Base-by-base conservation (phyloP, 2,329 filamentous ascomycete species). In the Calcarisporium arbuscula region DNA sequence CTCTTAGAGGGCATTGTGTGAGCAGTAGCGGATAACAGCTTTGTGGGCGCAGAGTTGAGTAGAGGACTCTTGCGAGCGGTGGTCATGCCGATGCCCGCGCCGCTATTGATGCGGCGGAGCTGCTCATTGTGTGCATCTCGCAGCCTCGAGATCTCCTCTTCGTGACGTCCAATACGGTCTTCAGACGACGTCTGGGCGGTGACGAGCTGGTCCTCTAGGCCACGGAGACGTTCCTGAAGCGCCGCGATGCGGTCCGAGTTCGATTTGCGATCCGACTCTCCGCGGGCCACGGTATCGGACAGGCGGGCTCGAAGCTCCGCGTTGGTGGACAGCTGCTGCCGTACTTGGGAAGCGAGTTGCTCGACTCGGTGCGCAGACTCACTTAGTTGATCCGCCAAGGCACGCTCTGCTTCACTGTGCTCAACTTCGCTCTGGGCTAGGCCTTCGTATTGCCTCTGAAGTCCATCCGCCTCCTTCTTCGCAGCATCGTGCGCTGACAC, bases 111-210 rank as follows among this genome's bases (percentile, higher is more conserved):
- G 11, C 90, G 82, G 45, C 80, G 79, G 20, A 96, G 74, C 50
- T 92, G 84, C 14, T 70, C 68, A 52, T 76, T 86, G 52, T 92
- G 80, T 39, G 77, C 83, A 36, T 94, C 86, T 46, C 82, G 81
- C 35, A 96, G 65, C 16, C 73, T 67, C 14, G 75, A 67, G 23
- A 95, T 74, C 59, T 95, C 88, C 23, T 92, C 86, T 57, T 96
- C 92, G 52, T 95, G 88, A 31, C 79, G 80, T 28, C 76, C 66
- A 38, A 96, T 77, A 25, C 81, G 80, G 31, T 90, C 88, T 56
- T 98, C 92, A 1, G 87, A 90, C 15, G 83, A 76, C 37, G 86
- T 81, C 58, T 96, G 90, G 2, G 90, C 87, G 15, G 77, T 64
- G 35, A 94, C 71, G 16, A 98, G 75, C 48, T 82, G 77, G 41